Evolutionary conservation across 768 basidiomycete genomes (phyloP).

Genomic region (Lactarius vividus): DNA sequence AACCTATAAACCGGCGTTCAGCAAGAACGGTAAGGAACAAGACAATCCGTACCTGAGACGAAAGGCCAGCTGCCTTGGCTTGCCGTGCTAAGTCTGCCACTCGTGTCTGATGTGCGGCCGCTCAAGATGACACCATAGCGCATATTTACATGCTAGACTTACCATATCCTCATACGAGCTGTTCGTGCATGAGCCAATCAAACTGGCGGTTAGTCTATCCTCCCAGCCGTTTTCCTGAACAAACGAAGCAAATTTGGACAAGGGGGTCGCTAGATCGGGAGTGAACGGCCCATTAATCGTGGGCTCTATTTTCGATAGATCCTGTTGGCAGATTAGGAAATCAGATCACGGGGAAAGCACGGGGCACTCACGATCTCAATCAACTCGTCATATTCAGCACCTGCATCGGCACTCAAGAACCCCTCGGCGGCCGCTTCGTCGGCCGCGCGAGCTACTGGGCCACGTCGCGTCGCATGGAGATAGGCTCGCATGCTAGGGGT

Average conservation of each 20-base stretch:
- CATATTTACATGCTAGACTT: conserved; percentile 15
- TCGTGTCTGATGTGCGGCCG: conserved; percentile 58
- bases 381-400: conserved; percentile 90
- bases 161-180: conserved; percentile 98
- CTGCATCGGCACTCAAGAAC: conserved; percentile 80
- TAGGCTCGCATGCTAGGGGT: conserved; percentile 87
- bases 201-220: conserved; percentile 82
- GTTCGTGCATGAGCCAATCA: conserved; percentile 99
- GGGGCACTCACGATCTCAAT: conserved; percentile 76
- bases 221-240: conserved; percentile 89
- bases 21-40: background rate
- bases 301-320: conserved; percentile 85
- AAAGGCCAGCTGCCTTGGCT: conserved; percentile 80
- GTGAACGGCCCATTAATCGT: conserved; percentile 97
- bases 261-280: conserved; percentile 90
- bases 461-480: conserved; percentile 85
- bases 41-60: conserved; percentile 51
- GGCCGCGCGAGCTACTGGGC: conserved; percentile 81
- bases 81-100: conserved; percentile 90
- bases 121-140: background rate
- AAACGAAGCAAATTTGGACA: conserved; percentile 83
- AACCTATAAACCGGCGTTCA: conserved; percentile 42
- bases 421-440: conserved; percentile 76
- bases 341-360: background rate
- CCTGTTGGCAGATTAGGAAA: conserved; percentile 42